phyloP scores from a whole-genome alignment of 805 yeast species.

The Pichia californica region DNA sequence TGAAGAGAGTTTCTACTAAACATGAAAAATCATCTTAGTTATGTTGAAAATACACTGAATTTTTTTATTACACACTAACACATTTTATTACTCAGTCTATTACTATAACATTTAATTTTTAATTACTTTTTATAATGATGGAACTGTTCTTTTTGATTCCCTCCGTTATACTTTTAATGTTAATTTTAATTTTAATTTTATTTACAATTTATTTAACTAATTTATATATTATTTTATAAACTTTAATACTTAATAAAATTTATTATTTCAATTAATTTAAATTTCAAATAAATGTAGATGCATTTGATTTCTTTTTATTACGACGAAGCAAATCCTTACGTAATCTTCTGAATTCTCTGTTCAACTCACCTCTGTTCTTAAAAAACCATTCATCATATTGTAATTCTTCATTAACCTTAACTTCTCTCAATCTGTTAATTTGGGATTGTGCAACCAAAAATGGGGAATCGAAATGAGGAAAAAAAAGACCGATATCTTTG shows the following conservation, averaged over 20 bases:
- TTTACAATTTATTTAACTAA: too few relatives aligned
- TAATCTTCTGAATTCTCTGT: constrained; percentile 65
- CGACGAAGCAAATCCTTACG: constrained; percentile 67
- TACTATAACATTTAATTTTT: too few relatives aligned
- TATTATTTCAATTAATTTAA: not conserved
- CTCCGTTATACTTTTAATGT: not conserved
- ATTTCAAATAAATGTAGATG: constrained; percentile 1
- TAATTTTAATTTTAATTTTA: too few relatives aligned
- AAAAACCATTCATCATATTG: constrained; percentile 75
- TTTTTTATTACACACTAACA: too few relatives aligned
- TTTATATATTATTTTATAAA: too few relatives aligned
- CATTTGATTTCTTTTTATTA: constrained; percentile 37
- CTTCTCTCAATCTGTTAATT: constrained; percentile 48
- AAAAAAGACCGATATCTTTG: constrained; percentile 55
- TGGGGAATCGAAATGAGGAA: constrained; percentile 80
- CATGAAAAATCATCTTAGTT: constrained; percentile 70
- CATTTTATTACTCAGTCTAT: not conserved
- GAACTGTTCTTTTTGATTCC: not conserved
- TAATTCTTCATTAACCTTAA: constrained; percentile 26
- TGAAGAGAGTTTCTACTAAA: constrained; percentile 85
- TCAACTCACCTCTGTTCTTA: constrained; percentile 75
- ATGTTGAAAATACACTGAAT: not conserved
- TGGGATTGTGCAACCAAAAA: constrained; percentile 83
- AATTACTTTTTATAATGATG: too few relatives aligned
- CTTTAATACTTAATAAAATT: too few relatives aligned